A percentile compares a stretch with the other conserved stretches of the same genome.
phyloP scores from a whole-genome alignment of 164 flowering plant genomes.

The Amborella trichopoda region DNA sequence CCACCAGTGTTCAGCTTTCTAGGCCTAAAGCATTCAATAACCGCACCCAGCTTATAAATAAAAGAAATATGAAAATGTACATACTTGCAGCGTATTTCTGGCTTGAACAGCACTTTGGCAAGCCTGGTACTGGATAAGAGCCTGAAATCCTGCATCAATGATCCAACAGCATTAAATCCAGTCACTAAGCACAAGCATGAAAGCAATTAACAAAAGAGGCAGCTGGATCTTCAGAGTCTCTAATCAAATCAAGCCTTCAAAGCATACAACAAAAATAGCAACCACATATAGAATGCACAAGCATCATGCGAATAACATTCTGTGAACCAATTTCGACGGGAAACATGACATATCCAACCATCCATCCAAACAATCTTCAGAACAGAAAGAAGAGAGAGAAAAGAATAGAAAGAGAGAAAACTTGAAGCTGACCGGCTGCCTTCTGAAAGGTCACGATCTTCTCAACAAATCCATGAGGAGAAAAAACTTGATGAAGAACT shows the following conservation, averaged over 20 bases:
- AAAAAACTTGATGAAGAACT: constrained; percentile 99
- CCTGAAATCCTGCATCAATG: constrained; percentile 76
- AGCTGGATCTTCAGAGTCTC: not conserved
- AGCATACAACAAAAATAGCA: too few relatives aligned
- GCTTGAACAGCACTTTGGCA: constrained; percentile 79
- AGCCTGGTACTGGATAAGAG: constrained; percentile 75
- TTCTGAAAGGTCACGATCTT: constrained; percentile 99
- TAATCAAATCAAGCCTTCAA: too few relatives aligned
- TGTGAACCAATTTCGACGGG: too few relatives aligned
- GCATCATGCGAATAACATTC: too few relatives aligned
- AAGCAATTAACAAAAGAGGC: not conserved
- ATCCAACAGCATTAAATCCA: not conserved
- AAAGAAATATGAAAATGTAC: not conserved
- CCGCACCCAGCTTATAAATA: not conserved
- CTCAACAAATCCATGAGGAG: constrained; percentile 98
- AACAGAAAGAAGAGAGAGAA: not conserved
- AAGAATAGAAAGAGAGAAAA: constrained; percentile 35
- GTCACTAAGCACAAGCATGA: not conserved
- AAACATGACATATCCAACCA: too few relatives aligned
- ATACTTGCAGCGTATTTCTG: constrained; percentile 76
- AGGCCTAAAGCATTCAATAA: not conserved
- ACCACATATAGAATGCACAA: too few relatives aligned
- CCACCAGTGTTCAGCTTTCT: not conserved
- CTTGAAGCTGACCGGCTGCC: constrained; percentile 97
- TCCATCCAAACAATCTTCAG: too few relatives aligned